Evolutionary conservation across 2,329 filamentous ascomycete genomes (phyloP), one percentile per base, ranked within the genome.

Genomic region (Pseudogymnoascus sp.): DNA sequence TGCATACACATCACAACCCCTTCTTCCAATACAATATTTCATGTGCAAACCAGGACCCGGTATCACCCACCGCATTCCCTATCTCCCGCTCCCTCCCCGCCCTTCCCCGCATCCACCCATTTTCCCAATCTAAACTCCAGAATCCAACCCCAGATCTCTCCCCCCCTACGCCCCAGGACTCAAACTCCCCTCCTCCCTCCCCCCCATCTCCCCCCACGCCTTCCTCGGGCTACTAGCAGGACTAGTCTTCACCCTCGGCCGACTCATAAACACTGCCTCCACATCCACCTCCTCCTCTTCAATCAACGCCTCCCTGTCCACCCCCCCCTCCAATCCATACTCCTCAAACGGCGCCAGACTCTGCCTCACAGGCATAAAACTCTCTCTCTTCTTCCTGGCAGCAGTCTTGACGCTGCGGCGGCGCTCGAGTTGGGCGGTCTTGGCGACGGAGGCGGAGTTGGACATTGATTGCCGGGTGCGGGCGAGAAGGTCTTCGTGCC

Each of bases 221-320:
- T 64, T 69, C 13, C 61, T 65, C 6, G 71, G 71, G 65, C 71
- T 73, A 10, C 68, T 64, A 41, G 68, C 68, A 1, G 92, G 92
- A 73, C 92, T 96, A 10, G 85, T 84, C 68, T 88, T 87, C 68
- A 97, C 85, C 75, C 87, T 89, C 0, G 93, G 93, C 68, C 93
- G 78, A 67, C 90, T 93, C 76, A 88, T 90, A 74, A 97, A 97
- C 1, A 96, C 88, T 25, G 88, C 89, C 65, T 90, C 88, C 74
- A 92, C 90, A 66, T 96, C 91, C 3, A 83, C 80, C 68, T 91
- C 87, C 63, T 87, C 82, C 28, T 69, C 75, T 45, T 77, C 76
- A 64, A 96, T 86, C 43, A 96, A 77, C 67, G 88, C 83, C 71
- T 93, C 88, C 0, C 19, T 62, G 14, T 72, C 71, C 6, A 70